Evolutionary conservation across 2,329 filamentous ascomycete species (phyloP), one percentile per base, ranked within the genome.

Genomic region (Exophiala alcalophila): DNA sequence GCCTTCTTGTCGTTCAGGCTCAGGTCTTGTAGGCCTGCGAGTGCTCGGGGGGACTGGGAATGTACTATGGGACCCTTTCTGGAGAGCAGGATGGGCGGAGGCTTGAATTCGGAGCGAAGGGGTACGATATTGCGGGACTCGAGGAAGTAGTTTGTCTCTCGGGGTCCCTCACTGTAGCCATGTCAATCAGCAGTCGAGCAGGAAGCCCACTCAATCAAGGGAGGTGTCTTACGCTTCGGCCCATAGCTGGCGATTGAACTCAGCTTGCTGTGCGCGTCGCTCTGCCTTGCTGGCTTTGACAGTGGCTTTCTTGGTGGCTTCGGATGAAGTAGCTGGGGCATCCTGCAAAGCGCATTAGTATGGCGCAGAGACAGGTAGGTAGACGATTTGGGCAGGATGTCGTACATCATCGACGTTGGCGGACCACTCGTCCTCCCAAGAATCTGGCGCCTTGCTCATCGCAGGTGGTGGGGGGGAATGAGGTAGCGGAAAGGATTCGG

Each of bases 351-450:
- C n/a, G n/a, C n/a, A n/a, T n/a, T n/a, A n/a, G n/a, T n/a, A n/a
- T n/a, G n/a, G n/a, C n/a, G n/a, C n/a, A n/a, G n/a, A n/a, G n/a
- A n/a, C n/a, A n/a, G n/a, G n/a, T n/a, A n/a, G n/a, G n/a, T n/a
- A n/a, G n/a, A n/a, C n/a, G n/a, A n/a, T n/a, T n/a, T n/a, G 4
- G 21, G 29, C 21, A 8, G 24, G 11, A 5, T 25, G 11, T 24
- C 26, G 12, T 30, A 33, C 39, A 27, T 34, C 35, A 9, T 94
- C 88, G 44, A 85, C 87, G 60, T 84, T 77, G 4, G 71, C 68
- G 62, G 91, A 86, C 89, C 90, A 97, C 59, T 95, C 86, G 57
- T 94, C 83, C 52, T 91, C 88, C 91, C 91, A 96, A 14, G 88
- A 90, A 63, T 89, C 80, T 25, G 85, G 82, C 26, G 49, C 41